Evolutionary conservation across 1,284 basidiomycete genomes (phyloP).

Genomic region (Vanrija sp.): DNA sequence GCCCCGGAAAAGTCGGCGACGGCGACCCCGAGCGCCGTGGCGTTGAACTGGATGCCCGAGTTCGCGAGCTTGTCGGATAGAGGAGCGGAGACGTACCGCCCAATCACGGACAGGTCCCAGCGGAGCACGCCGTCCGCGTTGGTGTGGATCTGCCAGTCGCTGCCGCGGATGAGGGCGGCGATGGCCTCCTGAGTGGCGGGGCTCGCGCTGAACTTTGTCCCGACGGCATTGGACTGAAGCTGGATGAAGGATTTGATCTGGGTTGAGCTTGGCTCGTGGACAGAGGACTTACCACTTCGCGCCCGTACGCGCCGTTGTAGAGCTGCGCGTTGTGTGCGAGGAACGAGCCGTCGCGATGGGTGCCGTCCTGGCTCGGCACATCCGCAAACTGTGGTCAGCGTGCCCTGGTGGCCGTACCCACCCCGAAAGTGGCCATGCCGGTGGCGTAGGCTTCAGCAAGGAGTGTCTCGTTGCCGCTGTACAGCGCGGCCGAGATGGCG

Average conservation of each 20-base stretch:
- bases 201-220: constrained; percentile 55
- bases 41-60: constrained; percentile 57
- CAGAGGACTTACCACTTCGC: too few species aligned
- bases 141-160: constrained; percentile 63
- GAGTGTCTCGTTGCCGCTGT: too few species aligned
- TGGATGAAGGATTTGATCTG: constrained; percentile 41
- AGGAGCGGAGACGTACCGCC: constrained; percentile 62
- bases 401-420: too few species aligned
- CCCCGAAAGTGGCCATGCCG: too few species aligned
- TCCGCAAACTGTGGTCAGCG: neutral
- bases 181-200: constrained; percentile 51
- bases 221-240: constrained; percentile 48
- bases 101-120: constrained; percentile 51
- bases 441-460: too few species aligned
- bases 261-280: too few species aligned
- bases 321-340: too few species aligned
- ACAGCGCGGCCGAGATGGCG: too few species aligned
- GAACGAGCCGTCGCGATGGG: constrained; percentile 52
- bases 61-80: constrained; percentile 60
- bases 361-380: constrained; percentile 54
- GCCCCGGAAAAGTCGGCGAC: constrained; percentile 42
- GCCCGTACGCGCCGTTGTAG: too few species aligned
- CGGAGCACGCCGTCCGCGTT: constrained; percentile 57
- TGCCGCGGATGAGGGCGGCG: constrained; percentile 55
- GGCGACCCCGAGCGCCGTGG: constrained; percentile 51